Evolutionary conservation across 2,329 filamentous ascomycete genomes (phyloP).

Genomic region (Thermothelomyces thermophilus): DNA sequence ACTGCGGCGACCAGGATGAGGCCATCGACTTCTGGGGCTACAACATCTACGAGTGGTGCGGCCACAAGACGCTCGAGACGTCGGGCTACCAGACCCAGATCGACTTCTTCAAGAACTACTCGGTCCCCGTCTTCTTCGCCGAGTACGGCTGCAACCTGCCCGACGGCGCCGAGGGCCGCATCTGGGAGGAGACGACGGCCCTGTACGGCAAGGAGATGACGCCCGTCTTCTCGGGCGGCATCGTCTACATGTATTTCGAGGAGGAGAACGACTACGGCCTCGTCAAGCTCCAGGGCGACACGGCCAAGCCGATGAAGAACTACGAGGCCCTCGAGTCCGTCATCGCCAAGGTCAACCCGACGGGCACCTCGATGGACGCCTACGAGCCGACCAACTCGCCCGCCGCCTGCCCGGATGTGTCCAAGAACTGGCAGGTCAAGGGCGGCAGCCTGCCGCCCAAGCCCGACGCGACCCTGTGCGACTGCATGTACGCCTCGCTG

Average conservation of each 20-base stretch:
- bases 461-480: conserved; percentile 72
- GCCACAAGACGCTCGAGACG: conserved; percentile 64
- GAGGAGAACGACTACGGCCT: conserved; percentile 82
- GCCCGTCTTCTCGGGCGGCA: conserved; percentile 84
- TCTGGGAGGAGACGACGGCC: conserved; percentile 77
- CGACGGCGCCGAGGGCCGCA: conserved; percentile 56
- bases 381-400: conserved; percentile 72
- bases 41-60: conserved; percentile 99
- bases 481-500: conserved; percentile 74
- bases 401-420: conserved; percentile 63
- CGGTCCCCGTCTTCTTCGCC: conserved; percentile 94
- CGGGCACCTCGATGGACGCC: conserved; percentile 53
- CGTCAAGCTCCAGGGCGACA: conserved; percentile 48
- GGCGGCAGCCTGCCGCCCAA: conserved; percentile 67
- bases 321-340: conserved; percentile 66
- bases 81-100: conserved; percentile 82
- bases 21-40: conserved; percentile 98
- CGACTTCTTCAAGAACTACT: conserved; percentile 80
- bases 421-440: conserved; percentile 59
- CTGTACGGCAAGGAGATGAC: conserved; percentile 81
- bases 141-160: conserved; percentile 90
- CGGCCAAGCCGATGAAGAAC: conserved; percentile 63
- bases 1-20: conserved; percentile 64
- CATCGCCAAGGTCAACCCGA: conserved; percentile 61
- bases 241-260: conserved; percentile 98